phyloP scores from a whole-genome alignment of 2,329 filamentous ascomycete genomes.

The Davidsoniella neocaledoniae region DNA sequence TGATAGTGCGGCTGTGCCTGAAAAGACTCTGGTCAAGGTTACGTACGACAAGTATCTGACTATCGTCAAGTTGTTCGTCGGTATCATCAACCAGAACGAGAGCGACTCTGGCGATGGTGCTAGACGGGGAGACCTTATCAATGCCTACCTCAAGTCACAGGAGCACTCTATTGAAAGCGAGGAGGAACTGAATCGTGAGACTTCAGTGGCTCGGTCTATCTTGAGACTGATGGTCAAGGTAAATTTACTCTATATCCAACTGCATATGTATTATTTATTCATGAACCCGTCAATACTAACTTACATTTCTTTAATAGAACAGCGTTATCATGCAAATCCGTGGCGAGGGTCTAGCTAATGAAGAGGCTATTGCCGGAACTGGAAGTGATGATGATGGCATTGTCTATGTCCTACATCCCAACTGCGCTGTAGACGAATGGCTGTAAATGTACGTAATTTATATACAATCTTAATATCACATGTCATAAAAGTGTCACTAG shows the following conservation, averaged over 20 bases:
- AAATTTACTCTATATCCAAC: slow-evolving; percentile 20
- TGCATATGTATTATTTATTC: neutral
- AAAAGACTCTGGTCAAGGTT: slow-evolving; percentile 60
- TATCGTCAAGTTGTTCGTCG: slow-evolving; percentile 75
- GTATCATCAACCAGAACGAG: slow-evolving; percentile 72
- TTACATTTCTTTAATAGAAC: slow-evolving; percentile 45
- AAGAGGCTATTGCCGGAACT: slow-evolving; percentile 24
- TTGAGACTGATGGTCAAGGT: slow-evolving; percentile 94
- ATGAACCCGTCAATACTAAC: slow-evolving; percentile 19
- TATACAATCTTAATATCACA: neutral
- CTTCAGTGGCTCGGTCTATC: slow-evolving; percentile 61
- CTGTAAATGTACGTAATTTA: slow-evolving; percentile 14
- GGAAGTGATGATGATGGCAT: slow-evolving; percentile 21
- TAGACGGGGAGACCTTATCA: slow-evolving; percentile 60
- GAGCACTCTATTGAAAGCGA: slow-evolving; percentile 68
- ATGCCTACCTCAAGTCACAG: slow-evolving; percentile 86
- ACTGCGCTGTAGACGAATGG: slow-evolving; percentile 63
- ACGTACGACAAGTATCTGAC: slow-evolving; percentile 89
- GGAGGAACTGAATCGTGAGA: slow-evolving; percentile 65
- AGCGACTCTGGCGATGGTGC: slow-evolving; percentile 61
- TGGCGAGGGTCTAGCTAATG: slow-evolving; percentile 39
- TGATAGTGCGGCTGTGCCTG: slow-evolving; percentile 26
- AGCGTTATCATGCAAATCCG: slow-evolving; percentile 74
- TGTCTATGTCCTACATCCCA: slow-evolving; percentile 85
- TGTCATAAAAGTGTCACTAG: neutral